A percentile compares a stretch with the other conserved stretches of the same genome.
These are phyloP conservation scores for Fomes fomentarius DNA, from an alignment of 1,284 basidiomycete species.

Conservation along the genomic window DNA sequence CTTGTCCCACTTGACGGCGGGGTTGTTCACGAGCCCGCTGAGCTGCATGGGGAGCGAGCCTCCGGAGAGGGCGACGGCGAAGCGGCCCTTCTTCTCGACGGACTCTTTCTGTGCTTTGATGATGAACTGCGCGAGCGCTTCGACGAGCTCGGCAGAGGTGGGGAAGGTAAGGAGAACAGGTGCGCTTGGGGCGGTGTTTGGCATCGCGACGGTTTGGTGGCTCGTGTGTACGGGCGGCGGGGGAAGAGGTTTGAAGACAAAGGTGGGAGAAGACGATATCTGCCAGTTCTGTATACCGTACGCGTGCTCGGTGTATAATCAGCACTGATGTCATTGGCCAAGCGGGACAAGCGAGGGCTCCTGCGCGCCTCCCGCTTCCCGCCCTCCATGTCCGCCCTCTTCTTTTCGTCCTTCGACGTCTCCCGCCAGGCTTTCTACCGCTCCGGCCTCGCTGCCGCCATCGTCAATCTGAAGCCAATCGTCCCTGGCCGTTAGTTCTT, in stretches of 20 bases:
- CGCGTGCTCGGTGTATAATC: background rate
- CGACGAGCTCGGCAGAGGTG: slow-evolving; percentile 55
- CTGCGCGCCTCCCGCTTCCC: too few species aligned
- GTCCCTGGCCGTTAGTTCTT: slow-evolving; percentile 83
- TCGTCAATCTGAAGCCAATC: slow-evolving; percentile 93
- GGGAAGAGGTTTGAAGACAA: background rate
- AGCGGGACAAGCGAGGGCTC: too few species aligned
- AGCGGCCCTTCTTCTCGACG: slow-evolving; percentile 85
- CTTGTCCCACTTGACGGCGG: slow-evolving; percentile 91
- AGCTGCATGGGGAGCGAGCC: slow-evolving; percentile 92
- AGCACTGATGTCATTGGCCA: slow-evolving; percentile 12
- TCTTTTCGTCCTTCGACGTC: slow-evolving; percentile 87
- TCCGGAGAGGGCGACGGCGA: slow-evolving; percentile 93
- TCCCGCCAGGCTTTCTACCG: slow-evolving; percentile 83
- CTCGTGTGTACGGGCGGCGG: background rate
- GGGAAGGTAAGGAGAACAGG: slow-evolving; percentile 82
- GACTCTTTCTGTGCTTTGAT: slow-evolving; percentile 90
- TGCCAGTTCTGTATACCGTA: background rate
- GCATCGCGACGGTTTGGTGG: slow-evolving; percentile 10
- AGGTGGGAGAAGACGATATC: background rate
- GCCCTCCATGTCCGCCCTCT: slow-evolving; percentile 44
- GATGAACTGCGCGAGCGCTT: slow-evolving; percentile 82
- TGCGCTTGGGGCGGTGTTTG: slow-evolving; percentile 47
- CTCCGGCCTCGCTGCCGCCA: slow-evolving; percentile 71
- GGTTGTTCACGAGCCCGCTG: slow-evolving; percentile 70